Percentiles rank a stretch among this genome's conserved stretches.
Conservation (phyloP, 192 early-diverging fungal species). For the Podila epigama region DNA sequence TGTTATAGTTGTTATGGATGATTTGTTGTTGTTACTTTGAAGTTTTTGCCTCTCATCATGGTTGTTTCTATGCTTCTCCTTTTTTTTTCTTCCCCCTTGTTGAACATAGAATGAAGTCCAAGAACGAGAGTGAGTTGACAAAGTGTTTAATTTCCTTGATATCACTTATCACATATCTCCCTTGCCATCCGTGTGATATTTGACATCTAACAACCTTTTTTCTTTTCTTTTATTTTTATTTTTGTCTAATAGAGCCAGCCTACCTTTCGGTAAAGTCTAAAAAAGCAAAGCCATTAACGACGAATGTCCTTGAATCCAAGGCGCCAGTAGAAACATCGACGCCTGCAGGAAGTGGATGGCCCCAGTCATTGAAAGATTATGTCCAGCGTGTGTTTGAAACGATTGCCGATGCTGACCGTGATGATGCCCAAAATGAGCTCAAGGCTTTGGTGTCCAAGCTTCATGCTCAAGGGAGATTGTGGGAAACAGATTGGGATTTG, state of each 20-base stretch:
- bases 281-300: constrained; percentile 40
- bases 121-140: background rate
- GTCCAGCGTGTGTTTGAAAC: constrained; percentile 48
- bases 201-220: background rate
- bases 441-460: constrained; percentile 61
- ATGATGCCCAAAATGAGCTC: constrained; percentile 62
- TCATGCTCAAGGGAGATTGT: constrained; percentile 51
- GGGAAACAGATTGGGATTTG: constrained; percentile 73
- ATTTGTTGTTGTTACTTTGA: background rate
- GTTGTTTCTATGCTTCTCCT: too few species aligned
- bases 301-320: constrained; percentile 39
- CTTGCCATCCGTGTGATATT: background rate
- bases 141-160: background rate
- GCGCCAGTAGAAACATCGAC: constrained; percentile 4
- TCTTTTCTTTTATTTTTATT: too few species aligned
- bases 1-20: too few species aligned
- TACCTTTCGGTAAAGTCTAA: constrained; percentile 50
- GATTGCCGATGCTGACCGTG: constrained; percentile 41
- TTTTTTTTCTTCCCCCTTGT: background rate
- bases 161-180: too few species aligned
- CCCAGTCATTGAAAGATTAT: constrained; percentile 45
- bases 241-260: constrained; percentile 18
- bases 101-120: constrained; percentile 1
- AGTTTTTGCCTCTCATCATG: background rate
- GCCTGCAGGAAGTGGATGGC: constrained; percentile 14